A percentile compares a stretch with the other conserved stretches of the same genome.
phyloP scores from a whole-genome alignment of 441 rosid genomes.

The Populus tomentosa region DNA sequence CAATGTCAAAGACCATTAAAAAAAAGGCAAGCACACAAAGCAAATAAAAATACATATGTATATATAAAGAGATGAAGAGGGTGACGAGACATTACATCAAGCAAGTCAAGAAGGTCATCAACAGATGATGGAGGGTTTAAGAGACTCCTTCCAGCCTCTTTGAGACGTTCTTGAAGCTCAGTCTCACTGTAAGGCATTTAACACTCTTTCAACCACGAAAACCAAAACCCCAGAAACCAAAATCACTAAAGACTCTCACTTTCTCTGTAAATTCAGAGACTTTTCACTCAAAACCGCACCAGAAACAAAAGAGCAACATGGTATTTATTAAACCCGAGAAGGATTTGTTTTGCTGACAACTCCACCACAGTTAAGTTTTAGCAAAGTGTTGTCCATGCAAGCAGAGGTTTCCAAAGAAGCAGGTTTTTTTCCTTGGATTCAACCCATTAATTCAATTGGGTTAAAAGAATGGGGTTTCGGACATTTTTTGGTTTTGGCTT shows the following conservation, averaged over 20 bases:
- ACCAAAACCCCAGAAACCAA: constrained; percentile 23
- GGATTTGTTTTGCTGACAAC: not conserved
- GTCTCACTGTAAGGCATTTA: constrained; percentile 42
- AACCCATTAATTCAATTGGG: not conserved
- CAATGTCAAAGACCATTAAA: not conserved
- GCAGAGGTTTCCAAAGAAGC: constrained; percentile 3
- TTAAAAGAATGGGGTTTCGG: too few relatives aligned
- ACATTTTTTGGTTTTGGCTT: too few relatives aligned
- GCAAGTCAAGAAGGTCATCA: constrained; percentile 44
- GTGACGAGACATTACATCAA: constrained; percentile 44
- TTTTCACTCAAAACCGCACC: not conserved
- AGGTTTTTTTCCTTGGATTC: not conserved
- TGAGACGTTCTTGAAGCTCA: constrained; percentile 41
- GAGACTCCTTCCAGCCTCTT: constrained; percentile 52
- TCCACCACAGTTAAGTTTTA: not conserved
- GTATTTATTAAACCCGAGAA: constrained; percentile 5
- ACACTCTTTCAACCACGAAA: not conserved
- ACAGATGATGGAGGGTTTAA: constrained; percentile 41
- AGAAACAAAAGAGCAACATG: not conserved
- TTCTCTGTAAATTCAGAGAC: not conserved
- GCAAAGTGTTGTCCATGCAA: constrained; percentile 25
- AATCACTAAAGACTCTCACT: not conserved
- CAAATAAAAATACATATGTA: constrained; percentile 3
- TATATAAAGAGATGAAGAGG: constrained; percentile 10
- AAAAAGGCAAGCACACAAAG: constrained; percentile 5